phyloP scores from a whole-genome alignment of 768 basidiomycete species.

The Pleurotus platypus region DNA sequence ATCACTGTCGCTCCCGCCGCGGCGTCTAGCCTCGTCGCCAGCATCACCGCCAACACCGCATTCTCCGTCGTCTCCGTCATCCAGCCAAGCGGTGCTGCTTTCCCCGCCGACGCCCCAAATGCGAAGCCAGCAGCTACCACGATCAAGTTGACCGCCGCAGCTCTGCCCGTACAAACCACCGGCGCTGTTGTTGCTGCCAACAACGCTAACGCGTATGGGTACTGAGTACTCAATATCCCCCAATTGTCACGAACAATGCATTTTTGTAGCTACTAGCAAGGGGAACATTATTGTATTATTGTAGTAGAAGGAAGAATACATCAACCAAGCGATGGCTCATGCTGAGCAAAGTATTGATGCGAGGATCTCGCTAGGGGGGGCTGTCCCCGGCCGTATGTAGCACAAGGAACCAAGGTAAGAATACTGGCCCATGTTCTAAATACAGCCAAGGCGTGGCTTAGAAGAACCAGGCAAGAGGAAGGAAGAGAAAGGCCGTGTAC shows the following conservation, averaged over 20 bases:
- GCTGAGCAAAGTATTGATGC: background rate
- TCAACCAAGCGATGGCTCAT: too few species aligned
- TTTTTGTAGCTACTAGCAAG: background rate
- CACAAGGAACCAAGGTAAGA: background rate
- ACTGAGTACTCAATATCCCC: background rate
- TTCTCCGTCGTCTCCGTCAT: slow-evolving; percentile 5
- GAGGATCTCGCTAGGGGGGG: background rate
- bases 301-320: background rate
- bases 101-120: background rate
- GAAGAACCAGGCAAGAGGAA: background rate
- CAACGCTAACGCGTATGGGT: slow-evolving; percentile 2
- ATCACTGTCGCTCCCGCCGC: slow-evolving; percentile 39
- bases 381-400: background rate
- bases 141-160: slow-evolving; percentile 4
- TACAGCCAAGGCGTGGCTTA: background rate
- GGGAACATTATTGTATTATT: background rate
- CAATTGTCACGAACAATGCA: background rate
- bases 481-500: background rate
- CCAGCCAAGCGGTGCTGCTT: background rate
- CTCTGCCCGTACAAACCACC: background rate
- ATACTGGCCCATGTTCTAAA: background rate
- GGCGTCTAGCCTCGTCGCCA: slow-evolving; percentile 37
- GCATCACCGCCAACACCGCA: slow-evolving; percentile 24
- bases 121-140: slow-evolving; percentile 4
- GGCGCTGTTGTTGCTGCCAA: slow-evolving; percentile 1